Base-by-base conservation (phyloP, 306 rosid species). In the Rosa persica region DNA sequence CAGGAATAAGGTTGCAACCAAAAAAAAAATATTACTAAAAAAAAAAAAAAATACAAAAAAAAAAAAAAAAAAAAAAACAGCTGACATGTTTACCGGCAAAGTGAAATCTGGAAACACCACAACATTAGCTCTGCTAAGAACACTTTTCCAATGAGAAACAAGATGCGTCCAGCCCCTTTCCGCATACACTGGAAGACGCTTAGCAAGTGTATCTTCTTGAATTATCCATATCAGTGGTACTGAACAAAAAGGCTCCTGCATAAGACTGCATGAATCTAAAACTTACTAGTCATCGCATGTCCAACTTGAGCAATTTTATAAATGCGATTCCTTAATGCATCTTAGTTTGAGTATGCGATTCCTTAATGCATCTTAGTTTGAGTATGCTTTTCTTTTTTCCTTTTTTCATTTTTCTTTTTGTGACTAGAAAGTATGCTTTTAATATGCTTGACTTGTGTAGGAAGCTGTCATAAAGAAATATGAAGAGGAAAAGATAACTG, bases 201-300 rank as follows among this genome's bases (percentile, higher is more conserved):
- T 87, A 49, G 99, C 93, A 80, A 89, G 98, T 72, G 75, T 83
- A 85, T 95, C 90, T 84, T 93, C 98, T 88, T 89, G 98, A 91
- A 95, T 83, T 84, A 95, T 90, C 98, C 99, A 95, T 85, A 95
- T 83, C 75, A 95, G 78, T 77, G 99, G 98, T 69, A 95, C 77
- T 16, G 97, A 89, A 91, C 91, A 90, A 88, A 95, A 95, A 57
- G 99, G 99, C 85, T 88, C 99, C 94, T 95, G 99, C 98, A 93
- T 95, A 85, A 95, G 92, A 96, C 99, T 95, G 98, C 93, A 95
- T 81, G 81, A 85, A 93, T 89, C 90, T 93, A 89, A 88, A 89
- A 90, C 85, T 84, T 85, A 90, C 92, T 85, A 83, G 91, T 83
- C 89, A 84, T 52, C 86, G 81, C 76, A 87, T 85, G 87, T 85